Percentiles rank a stretch among this genome's conserved stretches.
Conservation (phyloP, 169 alveolate genomes). For the Cryptosporidium ubiquitum region DNA sequence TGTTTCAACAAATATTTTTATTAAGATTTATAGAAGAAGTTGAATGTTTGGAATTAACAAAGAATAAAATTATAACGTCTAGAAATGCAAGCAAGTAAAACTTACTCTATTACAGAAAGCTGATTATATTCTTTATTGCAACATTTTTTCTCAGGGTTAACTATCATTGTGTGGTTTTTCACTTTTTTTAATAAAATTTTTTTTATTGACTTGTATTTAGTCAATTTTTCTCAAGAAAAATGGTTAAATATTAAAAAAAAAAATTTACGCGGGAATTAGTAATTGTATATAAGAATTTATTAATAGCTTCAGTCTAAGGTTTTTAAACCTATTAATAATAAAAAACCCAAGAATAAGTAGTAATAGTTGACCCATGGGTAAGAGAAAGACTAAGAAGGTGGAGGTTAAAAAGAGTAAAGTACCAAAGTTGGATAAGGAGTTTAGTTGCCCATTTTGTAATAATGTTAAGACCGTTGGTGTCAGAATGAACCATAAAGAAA, state of each 20-base stretch:
- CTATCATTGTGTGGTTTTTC: not conserved
- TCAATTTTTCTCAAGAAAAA: not conserved
- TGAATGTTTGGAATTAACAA: not conserved
- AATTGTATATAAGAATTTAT: not conserved
- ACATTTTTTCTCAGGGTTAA: not conserved
- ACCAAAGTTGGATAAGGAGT: conserved; percentile 91
- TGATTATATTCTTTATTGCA: not conserved
- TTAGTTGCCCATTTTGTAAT: conserved; percentile 94
- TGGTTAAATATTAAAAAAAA: not conserved
- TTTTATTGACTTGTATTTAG: not conserved
- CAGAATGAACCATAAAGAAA: conserved; percentile 81
- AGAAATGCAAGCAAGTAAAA: not conserved
- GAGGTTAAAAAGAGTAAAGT: conserved; percentile 79
- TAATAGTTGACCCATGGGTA: conserved; percentile 81
- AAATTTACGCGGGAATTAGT: not conserved
- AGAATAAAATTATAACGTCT: not conserved
- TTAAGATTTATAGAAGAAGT: not conserved
- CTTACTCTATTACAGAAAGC: conserved; percentile 12
- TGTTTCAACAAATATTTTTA: not conserved
- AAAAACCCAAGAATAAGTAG: not conserved
- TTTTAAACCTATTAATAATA: not conserved
- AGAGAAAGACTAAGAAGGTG: conserved; percentile 82
- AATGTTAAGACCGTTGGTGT: conserved; percentile 91
- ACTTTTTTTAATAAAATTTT: no score
- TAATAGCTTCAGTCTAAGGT: not conserved